Evolutionary conservation across 495 filamentous ascomycete species (phyloP), one percentile per base, ranked within the genome.

Genomic region (Penicillium atrosanguineum): DNA sequence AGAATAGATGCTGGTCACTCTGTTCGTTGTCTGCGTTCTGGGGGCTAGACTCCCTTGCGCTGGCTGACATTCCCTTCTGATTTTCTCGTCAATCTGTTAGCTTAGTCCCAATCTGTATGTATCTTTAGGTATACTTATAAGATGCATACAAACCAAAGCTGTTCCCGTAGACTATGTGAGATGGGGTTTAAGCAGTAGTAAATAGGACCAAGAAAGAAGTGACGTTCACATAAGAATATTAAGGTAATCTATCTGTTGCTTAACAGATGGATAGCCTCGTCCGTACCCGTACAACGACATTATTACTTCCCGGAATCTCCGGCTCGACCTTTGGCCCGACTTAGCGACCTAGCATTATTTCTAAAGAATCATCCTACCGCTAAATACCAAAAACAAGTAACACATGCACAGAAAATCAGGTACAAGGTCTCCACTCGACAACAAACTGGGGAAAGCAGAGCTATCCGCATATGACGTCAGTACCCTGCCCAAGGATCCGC

Each of bases 1-100:
- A 53, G 64, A 67, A 62, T 55, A 15, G 64, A 64, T 65, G 64
- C 64, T 50, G 58, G 61, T 25, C 28, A 20, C 26, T 52, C 49
- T 53, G 20, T 9, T 48, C 51, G 46, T 56, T 57, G 50, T 65
- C 53, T 61, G 55, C 41, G 48, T 18, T 45, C 38, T 49, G 42
- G 52, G 52, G 60, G 60, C 60, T 56, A 60, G 61, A 47, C 56
- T 55, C 40, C 44, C 38, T 53, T 11, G 46, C 52, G 48, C 57
- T 57, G 58, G 61, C 53, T 59, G 61, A 48, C 48, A 39, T 56
- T 61, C 52, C 55, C 40, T 67, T 65, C 52, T 56, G 59, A 38
- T 52, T 51, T 58, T 61, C 48, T 46, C 49, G 52, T 63, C 53
- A 40, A 55, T 53, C 47, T 42, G 42, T 53, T 42, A 59, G 29